Percentiles rank a stretch among this genome's conserved stretches.
phyloP scores from a whole-genome alignment of 768 basidiomycete genomes.

The Hygrocybe coccinea region DNA sequence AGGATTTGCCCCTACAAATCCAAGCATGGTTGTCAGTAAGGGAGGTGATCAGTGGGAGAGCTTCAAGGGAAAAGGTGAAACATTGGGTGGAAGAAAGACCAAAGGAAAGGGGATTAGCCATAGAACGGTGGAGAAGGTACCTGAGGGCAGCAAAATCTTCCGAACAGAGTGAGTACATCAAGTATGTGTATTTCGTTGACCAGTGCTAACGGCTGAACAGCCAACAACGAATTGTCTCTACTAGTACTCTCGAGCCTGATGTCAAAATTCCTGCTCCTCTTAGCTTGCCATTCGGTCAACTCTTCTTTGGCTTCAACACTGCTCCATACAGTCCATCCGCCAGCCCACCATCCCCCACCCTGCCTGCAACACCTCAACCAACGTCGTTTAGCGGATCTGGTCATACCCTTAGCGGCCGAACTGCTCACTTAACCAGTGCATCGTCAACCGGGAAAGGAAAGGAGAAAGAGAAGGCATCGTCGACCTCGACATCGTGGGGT shows the following conservation, averaged over 20 bases:
- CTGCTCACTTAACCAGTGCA: conserved; percentile 24
- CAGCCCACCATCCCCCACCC: conserved; percentile 25
- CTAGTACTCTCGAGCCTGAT: conserved; percentile 66
- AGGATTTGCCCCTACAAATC: conserved; percentile 52
- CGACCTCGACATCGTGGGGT: conserved; percentile 37
- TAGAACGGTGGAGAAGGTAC: conserved; percentile 73
- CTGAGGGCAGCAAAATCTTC: conserved; percentile 81
- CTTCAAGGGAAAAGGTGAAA: conserved; percentile 94
- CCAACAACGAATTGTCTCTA: conserved; percentile 79
- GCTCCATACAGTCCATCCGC: conserved; percentile 58
- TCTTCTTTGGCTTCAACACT: conserved; percentile 95
- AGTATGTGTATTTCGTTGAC: conserved; percentile 3
- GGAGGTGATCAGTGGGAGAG: conserved; percentile 87
- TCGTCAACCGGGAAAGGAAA: conserved; percentile 44
- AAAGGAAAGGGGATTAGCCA: conserved; percentile 92
- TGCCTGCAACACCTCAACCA: conserved; percentile 33
- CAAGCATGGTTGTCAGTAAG: conserved; percentile 58
- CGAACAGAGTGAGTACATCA: conserved; percentile 72
- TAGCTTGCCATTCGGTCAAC: conserved; percentile 84
- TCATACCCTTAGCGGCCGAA: conserved; percentile 57
- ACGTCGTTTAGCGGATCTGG: conserved; percentile 62
- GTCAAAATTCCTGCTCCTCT: conserved; percentile 84
- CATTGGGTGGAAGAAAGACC: conserved; percentile 83
- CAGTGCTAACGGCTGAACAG: conserved; percentile 37
- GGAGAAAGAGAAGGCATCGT: conserved; percentile 42